phyloP scores from a whole-genome alignment of 2,329 filamentous ascomycete genomes.

The Colletotrichum echinochloae region DNA sequence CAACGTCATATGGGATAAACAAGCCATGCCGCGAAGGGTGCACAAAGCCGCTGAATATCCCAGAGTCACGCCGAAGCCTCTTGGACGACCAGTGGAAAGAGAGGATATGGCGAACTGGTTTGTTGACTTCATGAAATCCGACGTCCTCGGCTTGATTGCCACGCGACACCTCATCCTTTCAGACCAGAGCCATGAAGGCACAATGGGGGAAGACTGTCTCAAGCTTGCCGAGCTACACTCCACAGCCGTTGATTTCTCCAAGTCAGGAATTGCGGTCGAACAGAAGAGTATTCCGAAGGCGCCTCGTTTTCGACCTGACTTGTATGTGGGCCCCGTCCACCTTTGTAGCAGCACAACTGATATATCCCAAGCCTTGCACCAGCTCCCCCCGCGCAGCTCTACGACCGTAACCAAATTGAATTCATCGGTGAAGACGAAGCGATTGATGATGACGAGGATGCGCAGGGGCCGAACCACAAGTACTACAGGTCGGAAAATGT shows the following conservation, averaged over 20 bases:
- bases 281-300: conserved; percentile 56
- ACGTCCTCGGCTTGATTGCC: conserved; percentile 75
- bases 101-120: conserved; percentile 85
- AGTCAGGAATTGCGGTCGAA: conserved; percentile 74
- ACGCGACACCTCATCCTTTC: conserved; percentile 73
- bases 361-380: conserved; percentile 56
- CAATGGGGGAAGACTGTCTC: conserved; percentile 62
- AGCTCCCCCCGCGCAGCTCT: conserved; percentile 57
- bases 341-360: conserved; percentile 9
- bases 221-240: conserved; percentile 74
- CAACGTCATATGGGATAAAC: conserved; percentile 79
- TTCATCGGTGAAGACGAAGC: conserved; percentile 50
- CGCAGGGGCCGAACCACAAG: conserved; percentile 56
- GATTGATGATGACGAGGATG: conserved; percentile 60
- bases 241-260: conserved; percentile 80
- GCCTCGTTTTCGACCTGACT: conserved; percentile 62
- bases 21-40: conserved; percentile 55
- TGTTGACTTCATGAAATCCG: conserved; percentile 78
- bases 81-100: conserved; percentile 69
- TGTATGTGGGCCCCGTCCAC: conserved; percentile 55
- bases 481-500: conserved; percentile 78
- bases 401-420: conserved; percentile 58
- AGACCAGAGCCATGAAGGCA: conserved; percentile 67
- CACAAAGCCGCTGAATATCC: conserved; percentile 78
- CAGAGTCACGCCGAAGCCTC: conserved; percentile 64